Base-by-base conservation (phyloP, 1,284 basidiomycete genomes). In the Ceratobasidium sp. region DNA sequence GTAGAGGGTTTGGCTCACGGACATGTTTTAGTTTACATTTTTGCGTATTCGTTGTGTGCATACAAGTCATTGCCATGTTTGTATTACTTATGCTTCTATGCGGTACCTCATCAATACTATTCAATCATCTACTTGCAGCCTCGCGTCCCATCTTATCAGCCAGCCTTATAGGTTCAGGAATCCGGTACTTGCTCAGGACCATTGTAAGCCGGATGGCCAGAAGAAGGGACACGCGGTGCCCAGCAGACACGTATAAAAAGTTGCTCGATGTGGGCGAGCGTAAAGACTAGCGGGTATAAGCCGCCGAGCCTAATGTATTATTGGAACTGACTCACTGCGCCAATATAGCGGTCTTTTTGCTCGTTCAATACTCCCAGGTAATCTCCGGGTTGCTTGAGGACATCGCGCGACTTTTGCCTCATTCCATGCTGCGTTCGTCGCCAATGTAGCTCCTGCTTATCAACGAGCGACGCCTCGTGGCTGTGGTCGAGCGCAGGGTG, bases 201-300 rank as follows among this genome's bases (percentile, higher is more conserved):
- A 76, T 68, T 0, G 72, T 62, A 6, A 78, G 56, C 7, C 57
- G 35, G 25, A 76, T 62, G 1, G 70, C 69, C 0, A 75, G 75
- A 15, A 68, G 49, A 6, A 78, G 72, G 6, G 72, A 73, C 31
- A 78, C 52, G 2, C 69, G 72, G 58, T 77, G 77, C 0, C 75
- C 77, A 0, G 75, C 50, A 3, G 75, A 76, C 45, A 78, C 74
- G 57, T 74, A 78, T 29, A 77, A 52, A 0, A 77, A 73, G 25
- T 73, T 73, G 17, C 64, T 73, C 13, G 75, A 73, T n/a, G 47
- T 70, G 0, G 75, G 73, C 29, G 72, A 54, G 42, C 71, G 53
- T 13, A 77, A 32, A 1, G 76, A 75, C 76, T 76, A 52, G 54
- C 25, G 38, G 35, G 15, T 2, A 32, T 29, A 31, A 57, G 15